Evolutionary conservation across 1,284 basidiomycete genomes (phyloP).

Genomic region (Melampsora americana): DNA sequence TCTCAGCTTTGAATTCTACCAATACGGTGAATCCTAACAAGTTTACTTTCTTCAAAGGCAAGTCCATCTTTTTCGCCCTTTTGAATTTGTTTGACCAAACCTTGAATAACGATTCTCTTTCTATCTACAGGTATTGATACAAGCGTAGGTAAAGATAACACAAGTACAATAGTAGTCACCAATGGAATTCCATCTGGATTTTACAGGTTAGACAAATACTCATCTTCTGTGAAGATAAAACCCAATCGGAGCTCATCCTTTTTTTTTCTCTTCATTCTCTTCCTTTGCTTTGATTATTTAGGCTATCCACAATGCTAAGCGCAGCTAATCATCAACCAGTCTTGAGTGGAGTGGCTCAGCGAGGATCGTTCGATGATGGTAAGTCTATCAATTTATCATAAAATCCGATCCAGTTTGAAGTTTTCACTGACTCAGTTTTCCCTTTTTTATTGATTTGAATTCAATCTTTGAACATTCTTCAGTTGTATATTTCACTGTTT

Average conservation of each 20-base stretch:
- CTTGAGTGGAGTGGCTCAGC: constrained; percentile 24
- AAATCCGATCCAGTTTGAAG: too few relatives aligned
- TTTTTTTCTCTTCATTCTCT: too few relatives aligned
- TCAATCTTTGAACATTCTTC: too few relatives aligned
- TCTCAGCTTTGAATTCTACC: constrained; percentile 16
- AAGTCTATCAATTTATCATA: neutral
- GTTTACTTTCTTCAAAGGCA: constrained; percentile 41
- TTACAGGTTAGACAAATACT: constrained; percentile 19
- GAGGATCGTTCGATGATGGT: constrained; percentile 34
- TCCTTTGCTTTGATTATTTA: neutral
- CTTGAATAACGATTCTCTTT: neutral
- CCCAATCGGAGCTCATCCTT: too few relatives aligned
- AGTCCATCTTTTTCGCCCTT: neutral
- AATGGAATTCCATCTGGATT: constrained; percentile 19
- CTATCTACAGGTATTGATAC: constrained; percentile 17
- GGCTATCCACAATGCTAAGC: constrained; percentile 7
- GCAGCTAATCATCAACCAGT: constrained; percentile 33
- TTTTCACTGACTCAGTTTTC: too few relatives aligned
- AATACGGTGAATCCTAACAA: constrained; percentile 4
- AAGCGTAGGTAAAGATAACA: neutral
- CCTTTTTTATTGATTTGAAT: too few relatives aligned
- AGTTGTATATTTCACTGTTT: too few relatives aligned
- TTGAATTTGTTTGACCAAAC: neutral
- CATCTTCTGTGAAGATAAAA: too few relatives aligned
- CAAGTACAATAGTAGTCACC: constrained; percentile 7